Base-by-base conservation (phyloP, 306 rosid species). In the Corylus heterophylla region DNA sequence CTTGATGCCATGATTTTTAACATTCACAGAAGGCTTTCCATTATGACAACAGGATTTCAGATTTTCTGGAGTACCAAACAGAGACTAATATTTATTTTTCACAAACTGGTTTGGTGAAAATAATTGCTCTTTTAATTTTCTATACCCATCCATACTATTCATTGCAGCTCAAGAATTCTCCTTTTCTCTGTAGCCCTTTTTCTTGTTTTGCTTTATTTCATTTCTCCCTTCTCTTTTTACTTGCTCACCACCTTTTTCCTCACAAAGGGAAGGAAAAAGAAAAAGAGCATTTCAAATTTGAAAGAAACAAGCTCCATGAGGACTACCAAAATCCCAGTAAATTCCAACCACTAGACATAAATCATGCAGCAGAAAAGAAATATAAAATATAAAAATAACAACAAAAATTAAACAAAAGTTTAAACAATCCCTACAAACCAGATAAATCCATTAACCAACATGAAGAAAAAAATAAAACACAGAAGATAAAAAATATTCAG, bases 331-430 rank as follows among this genome's bases (percentile, higher is more conserved):
- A 14, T 48, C 71, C 71, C 44, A 16, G 1, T 37, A 70, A 74
- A 74, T 78, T 78, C 80, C 50, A 58, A 25, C 44, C 47, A 35
- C 4, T 42, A 73, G 18, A 55, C 63, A 18, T 72, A 31, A 51
- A 75, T 54, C 25, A 42, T 48, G 55, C 83, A 73, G 56, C 51
- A 69, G 35, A 63, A 14, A 54, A 31, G 2, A 81, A 54, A 63
- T 14, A 78, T 14, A 78, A 68, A 66, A 74, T 31, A 31, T 14
- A 20, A 18, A 7, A 9, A 29, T 8, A 31, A 31, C n/a, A 16
- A 39, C 45, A 17, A 66, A 3, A 58, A 12, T 49, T 20, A 59
- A 13, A 25, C 66, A 59, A 25, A 1, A 22, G 20, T 59, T 22
- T 25, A 5, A 25, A 59, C 37, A 59, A 59, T 48, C 12, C 50